A percentile compares a stretch with the other conserved stretches of the same genome.
Evolutionary conservation across 2,329 filamentous ascomycete species (phyloP).

Genomic region (Podosphaera leucotricha): DNA sequence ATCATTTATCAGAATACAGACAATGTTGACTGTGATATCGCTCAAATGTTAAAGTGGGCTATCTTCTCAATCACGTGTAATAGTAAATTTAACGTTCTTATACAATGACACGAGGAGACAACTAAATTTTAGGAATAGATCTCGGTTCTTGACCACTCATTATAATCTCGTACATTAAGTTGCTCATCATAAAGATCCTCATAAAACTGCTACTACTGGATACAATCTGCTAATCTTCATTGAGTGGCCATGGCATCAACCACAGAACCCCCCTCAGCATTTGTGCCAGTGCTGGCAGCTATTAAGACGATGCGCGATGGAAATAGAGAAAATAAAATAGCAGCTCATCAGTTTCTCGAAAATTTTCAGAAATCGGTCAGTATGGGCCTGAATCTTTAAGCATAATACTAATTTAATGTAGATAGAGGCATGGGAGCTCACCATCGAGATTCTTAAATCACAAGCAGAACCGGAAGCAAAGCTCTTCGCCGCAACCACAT

Average conservation of each 20-base stretch:
- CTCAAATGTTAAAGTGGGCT: too few relatives aligned
- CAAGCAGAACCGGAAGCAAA: constrained; percentile 63
- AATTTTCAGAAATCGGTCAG: constrained; percentile 94
- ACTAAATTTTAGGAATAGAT: neutral
- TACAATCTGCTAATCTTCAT: neutral
- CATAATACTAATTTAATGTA: constrained; percentile 18
- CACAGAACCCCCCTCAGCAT: constrained; percentile 40
- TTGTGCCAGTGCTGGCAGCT: constrained; percentile 67
- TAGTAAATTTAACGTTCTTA: neutral
- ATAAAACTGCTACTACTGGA: neutral
- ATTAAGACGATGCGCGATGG: constrained; percentile 80
- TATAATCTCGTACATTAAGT: neutral
- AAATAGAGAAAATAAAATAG: constrained; percentile 61
- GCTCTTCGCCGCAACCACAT: constrained; percentile 83
- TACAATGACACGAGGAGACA: neutral
- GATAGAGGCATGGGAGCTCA: constrained; percentile 78
- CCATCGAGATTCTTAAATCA: constrained; percentile 67
- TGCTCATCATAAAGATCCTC: neutral
- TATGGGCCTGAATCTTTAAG: constrained; percentile 10
- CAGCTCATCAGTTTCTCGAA: constrained; percentile 77
- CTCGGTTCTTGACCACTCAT: neutral
- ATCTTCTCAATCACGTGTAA: neutral
- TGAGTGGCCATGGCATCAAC: constrained; percentile 20
- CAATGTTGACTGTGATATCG: too few relatives aligned
- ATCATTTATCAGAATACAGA: too few relatives aligned